phyloP scores from a whole-genome alignment of 2,329 filamentous ascomycete genomes.

The Parastagonospora avenae region DNA sequence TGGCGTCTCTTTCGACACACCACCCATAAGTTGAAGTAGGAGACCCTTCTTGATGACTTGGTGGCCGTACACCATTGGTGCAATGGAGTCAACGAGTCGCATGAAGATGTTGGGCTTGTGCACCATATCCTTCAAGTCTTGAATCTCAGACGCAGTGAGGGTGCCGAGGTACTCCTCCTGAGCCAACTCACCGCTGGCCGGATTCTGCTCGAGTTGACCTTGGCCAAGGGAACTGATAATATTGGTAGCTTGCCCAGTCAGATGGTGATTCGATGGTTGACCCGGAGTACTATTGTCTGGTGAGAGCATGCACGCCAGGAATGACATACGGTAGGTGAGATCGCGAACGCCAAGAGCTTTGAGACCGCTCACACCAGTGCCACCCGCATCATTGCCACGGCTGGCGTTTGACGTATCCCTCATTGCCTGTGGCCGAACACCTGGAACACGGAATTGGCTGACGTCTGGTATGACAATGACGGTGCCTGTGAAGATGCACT shows the following conservation, averaged over 20 bases:
- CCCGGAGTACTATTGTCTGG: slow-evolving; percentile 84
- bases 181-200: slow-evolving; percentile 76
- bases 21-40: slow-evolving; percentile 92
- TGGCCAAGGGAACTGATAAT: slow-evolving; percentile 85
- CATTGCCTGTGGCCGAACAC: slow-evolving; percentile 79
- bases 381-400: slow-evolving; percentile 79
- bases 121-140: slow-evolving; percentile 90
- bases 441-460: slow-evolving; percentile 89
- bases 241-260: slow-evolving; percentile 77
- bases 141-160: slow-evolving; percentile 83
- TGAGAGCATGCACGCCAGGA: slow-evolving; percentile 94
- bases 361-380: slow-evolving; percentile 82
- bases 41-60: slow-evolving; percentile 98
- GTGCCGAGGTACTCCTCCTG: slow-evolving; percentile 87
- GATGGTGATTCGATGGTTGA: slow-evolving; percentile 69
- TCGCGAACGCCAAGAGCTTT: slow-evolving; percentile 94
- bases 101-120: slow-evolving; percentile 96
- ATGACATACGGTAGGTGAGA: slow-evolving; percentile 93
- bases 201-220: slow-evolving; percentile 64
- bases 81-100: slow-evolving; percentile 88
- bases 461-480: slow-evolving; percentile 97
- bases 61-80: slow-evolving; percentile 96
- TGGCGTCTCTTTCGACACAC: slow-evolving; percentile 86
- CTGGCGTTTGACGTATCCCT: slow-evolving; percentile 77
- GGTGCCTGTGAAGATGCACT: slow-evolving; percentile 96